A percentile compares a stretch with the other conserved stretches of the same genome.
phyloP scores from a whole-genome alignment of 306 rosid genomes.

The Cucumis hystrix region DNA sequence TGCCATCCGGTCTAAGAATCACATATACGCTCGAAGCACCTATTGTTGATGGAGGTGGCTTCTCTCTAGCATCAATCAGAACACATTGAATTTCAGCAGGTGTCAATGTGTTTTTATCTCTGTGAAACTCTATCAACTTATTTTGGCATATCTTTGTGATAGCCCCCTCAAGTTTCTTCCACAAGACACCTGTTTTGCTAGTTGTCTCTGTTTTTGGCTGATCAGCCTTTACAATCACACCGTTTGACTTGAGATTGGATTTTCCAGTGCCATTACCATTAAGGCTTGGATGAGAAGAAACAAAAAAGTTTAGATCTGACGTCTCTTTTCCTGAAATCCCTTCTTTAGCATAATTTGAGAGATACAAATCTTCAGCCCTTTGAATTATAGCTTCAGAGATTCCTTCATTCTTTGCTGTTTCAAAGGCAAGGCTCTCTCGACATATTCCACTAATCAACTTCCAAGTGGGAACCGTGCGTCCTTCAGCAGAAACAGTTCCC shows the following conservation, averaged over 20 bases:
- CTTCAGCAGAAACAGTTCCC: constrained; percentile 52
- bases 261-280: constrained; percentile 24
- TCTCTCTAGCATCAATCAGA: constrained; percentile 45
- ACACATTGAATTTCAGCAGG: constrained; percentile 36
- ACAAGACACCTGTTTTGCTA: constrained; percentile 24
- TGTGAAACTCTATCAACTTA: constrained; percentile 36
- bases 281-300: constrained; percentile 11
- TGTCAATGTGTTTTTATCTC: constrained; percentile 15
- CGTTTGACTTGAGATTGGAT: constrained; percentile 14
- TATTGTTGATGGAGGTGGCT: constrained; percentile 80
- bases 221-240: constrained; percentile 10
- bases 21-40: constrained; percentile 88
- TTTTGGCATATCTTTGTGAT: constrained; percentile 53
- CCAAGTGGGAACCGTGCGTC: constrained; percentile 81
- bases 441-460: constrained; percentile 66
- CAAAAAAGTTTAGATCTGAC: constrained; percentile 16
- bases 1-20: constrained; percentile 63
- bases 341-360: constrained; percentile 37
- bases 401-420: constrained; percentile 86
- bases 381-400: constrained; percentile 51
- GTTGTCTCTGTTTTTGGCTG: constrained; percentile 12
- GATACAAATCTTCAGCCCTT: constrained; percentile 70
- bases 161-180: constrained; percentile 48
- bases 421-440: constrained; percentile 93
- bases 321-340: constrained; percentile 15